Evolutionary conservation across 1,139 yeast genomes (phyloP), one percentile per base, ranked within the genome.

Genomic region (Blastobotrys ciferrii): DNA sequence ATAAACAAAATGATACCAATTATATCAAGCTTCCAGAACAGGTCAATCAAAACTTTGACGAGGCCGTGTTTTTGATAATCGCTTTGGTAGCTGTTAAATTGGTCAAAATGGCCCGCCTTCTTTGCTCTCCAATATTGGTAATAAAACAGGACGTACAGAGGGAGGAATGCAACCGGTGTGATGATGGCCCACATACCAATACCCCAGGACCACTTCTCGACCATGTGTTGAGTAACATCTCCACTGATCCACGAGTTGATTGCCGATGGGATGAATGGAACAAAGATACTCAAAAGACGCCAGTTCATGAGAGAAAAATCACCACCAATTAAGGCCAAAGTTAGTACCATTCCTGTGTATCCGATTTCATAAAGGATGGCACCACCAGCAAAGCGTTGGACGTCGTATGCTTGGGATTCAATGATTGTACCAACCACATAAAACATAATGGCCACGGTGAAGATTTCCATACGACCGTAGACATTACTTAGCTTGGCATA

Each of bases 101-200:
- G 63, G 7, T 51, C 52, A 71, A 79, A 68, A 50, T 78, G 82
- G 5, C 72, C 73, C n/a, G 76, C 73, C 47, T 69, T 73, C 37
- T 73, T 60, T 12, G 87, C 89, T 47, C 68, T 61, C 46, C 64
- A 64, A 53, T 73, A 63, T 84, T 82, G 81, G 63, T 82, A 84
- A 9, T 72, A 32, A 58, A 81, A 69, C 57, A 83, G 76, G 11
- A 55, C 52, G 20, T 81, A 57, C 48, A 84, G 67, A 25, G 92
- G 92, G 18, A 84, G 50, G 57, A 82, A 73, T 4, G 78, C 63
- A 30, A 83, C 70, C 20, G 91, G 91, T 70, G 81, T 75, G 53
- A 84, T 82, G 59, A 82, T 81, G 1, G 89, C 88, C 86, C 86
- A 85, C 77, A 84, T 83, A 37, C 84, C 89, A 57, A 84, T 81